Evolutionary conservation across 768 basidiomycete species (phyloP).

Genomic region (Grammothele lineata): DNA sequence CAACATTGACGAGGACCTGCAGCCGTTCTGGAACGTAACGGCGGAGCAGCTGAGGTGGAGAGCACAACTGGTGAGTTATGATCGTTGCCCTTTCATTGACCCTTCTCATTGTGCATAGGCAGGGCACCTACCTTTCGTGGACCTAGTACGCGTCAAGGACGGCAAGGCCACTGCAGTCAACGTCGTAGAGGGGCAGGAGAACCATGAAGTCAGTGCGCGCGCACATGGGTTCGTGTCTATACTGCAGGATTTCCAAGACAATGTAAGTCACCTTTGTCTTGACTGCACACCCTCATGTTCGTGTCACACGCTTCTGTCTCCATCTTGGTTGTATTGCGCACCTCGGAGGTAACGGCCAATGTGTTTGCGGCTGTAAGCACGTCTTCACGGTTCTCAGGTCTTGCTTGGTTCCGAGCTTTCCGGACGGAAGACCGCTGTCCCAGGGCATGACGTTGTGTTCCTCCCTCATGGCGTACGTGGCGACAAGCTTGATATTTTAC

Average conservation of each 20-base stretch:
- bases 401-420: too few species aligned
- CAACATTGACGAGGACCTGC: constrained; percentile 69
- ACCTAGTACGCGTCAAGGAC: constrained; percentile 73
- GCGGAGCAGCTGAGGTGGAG: constrained; percentile 70
- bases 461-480: too few species aligned
- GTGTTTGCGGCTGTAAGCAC: too few species aligned
- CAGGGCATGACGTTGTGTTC: too few species aligned
- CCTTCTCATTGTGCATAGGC: constrained; percentile 38
- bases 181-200: constrained; percentile 52
- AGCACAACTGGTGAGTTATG: constrained; percentile 46
- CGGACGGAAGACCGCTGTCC: too few species aligned
- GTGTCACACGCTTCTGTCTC: too few species aligned
- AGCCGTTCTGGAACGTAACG: constrained; percentile 76
- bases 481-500: too few species aligned
- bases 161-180: constrained; percentile 60
- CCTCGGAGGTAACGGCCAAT: too few species aligned
- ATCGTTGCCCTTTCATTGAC: neutral
- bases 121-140: constrained; percentile 76
- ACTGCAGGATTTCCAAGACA: constrained; percentile 63
- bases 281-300: too few species aligned
- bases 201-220: constrained; percentile 69
- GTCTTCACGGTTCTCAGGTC: too few species aligned
- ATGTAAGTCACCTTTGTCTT: constrained; percentile 37
- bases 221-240: constrained; percentile 75
- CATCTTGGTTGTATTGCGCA: too few species aligned